Evolutionary conservation across 2,329 filamentous ascomycete genomes (phyloP).

Genomic region (Westerdykella sp.): DNA sequence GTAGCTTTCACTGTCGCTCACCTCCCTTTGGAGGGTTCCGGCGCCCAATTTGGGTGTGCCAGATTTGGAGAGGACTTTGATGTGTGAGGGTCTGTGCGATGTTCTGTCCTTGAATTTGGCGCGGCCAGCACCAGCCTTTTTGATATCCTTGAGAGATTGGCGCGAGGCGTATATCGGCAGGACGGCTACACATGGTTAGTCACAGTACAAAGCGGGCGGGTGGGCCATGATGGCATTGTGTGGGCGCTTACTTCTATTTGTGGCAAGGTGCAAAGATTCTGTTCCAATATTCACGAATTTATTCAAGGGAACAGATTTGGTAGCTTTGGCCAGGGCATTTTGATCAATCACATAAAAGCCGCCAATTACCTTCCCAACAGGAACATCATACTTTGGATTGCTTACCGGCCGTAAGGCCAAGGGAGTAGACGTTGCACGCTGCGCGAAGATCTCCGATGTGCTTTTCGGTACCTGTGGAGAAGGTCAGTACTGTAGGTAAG

Average conservation of each 20-base stretch:
- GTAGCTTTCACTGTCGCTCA: constrained; percentile 41
- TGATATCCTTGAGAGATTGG: constrained; percentile 43
- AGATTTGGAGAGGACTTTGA: constrained; percentile 9
- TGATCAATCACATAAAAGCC: constrained; percentile 40
- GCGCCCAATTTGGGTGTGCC: constrained; percentile 10
- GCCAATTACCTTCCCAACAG: constrained; percentile 33
- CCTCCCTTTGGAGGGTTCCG: constrained; percentile 19
- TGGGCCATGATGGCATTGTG: background rate
- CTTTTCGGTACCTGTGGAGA: constrained; percentile 19
- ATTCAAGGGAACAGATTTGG: constrained; percentile 40
- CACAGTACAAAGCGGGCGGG: background rate
- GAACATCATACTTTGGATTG: constrained; percentile 29
- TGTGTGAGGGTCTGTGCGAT: constrained; percentile 17
- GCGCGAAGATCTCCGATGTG: constrained; percentile 22
- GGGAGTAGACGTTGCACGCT: constrained; percentile 11
- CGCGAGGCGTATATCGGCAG: constrained; percentile 40
- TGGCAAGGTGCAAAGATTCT: constrained; percentile 37
- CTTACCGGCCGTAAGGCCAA: constrained; percentile 17
- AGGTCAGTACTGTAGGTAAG: constrained; percentile 9
- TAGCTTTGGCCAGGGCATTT: constrained; percentile 38
- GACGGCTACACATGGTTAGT: constrained; percentile 29
- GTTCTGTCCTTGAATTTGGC: constrained; percentile 32
- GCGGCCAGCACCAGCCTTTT: constrained; percentile 39
- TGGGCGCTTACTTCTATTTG: constrained; percentile 40
- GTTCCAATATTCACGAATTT: constrained; percentile 42